A percentile compares a stretch with the other conserved stretches of the same genome.
Conservation (phyloP, 1,139 yeast species). For the Suhomyces chickasaworum region DNA sequence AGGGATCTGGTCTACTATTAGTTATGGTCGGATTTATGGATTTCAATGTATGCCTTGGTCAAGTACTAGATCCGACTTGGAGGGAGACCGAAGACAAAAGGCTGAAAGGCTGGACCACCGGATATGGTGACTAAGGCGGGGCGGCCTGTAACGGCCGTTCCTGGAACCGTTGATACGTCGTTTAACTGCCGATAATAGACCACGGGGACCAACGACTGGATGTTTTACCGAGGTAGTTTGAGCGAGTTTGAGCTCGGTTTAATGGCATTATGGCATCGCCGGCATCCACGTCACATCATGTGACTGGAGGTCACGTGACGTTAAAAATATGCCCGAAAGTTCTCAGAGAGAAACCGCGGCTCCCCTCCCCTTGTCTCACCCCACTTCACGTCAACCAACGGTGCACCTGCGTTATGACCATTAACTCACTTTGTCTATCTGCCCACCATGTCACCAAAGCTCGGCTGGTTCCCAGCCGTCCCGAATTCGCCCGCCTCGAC, state of each 20-base stretch:
- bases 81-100: too few relatives aligned
- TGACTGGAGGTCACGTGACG: neutral
- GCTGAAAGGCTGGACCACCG: constrained; percentile 1
- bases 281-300: too few relatives aligned
- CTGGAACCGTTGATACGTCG: neutral
- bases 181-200: neutral
- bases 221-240: neutral
- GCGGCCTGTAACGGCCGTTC: neutral
- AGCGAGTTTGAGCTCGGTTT: too few relatives aligned
- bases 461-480: neutral
- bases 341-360: neutral
- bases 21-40: neutral
- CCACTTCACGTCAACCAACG: neutral
- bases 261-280: too few relatives aligned
- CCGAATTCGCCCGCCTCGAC: neutral
- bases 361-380: neutral
- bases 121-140: neutral
- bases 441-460: neutral
- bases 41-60: too few relatives aligned
- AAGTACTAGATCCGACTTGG: too few relatives aligned
- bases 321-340: neutral
- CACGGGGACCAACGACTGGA: neutral
- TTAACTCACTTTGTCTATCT: neutral
- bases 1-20: too few relatives aligned
- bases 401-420: neutral